These are phyloP conservation scores for Neoboletus subvelutipes DNA, from an alignment of 768 basidiomycete species.

Conservation along the genomic window DNA sequence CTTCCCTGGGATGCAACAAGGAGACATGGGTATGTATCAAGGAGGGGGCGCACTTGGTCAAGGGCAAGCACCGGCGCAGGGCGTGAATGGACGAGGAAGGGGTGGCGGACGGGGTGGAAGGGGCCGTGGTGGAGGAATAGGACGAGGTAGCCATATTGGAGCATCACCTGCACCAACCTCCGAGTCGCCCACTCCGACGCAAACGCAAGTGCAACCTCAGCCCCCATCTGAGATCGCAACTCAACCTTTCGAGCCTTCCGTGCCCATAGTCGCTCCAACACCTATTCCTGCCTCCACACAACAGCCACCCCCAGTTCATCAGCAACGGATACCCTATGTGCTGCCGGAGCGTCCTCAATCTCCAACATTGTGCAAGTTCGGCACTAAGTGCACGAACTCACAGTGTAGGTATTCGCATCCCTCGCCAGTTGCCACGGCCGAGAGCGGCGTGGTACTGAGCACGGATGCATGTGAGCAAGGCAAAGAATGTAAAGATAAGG, in stretches of 20 bases:
- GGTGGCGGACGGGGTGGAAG: conserved; percentile 49
- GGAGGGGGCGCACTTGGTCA: conserved; percentile 30
- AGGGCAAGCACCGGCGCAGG: conserved; percentile 16
- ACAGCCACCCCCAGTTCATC: conserved; percentile 12
- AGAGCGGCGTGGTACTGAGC: conserved; percentile 92
- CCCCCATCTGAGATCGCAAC: conserved; percentile 11
- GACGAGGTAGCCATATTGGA: conserved; percentile 42
- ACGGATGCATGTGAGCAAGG: conserved; percentile 92
- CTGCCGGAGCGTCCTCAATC: conserved; percentile 81
- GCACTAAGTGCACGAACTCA: conserved; percentile 85
- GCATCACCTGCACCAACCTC: conserved; percentile 23
- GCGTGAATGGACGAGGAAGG: conserved; percentile 41
- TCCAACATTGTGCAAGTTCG: conserved; percentile 92
- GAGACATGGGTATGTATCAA: conserved; percentile 48
- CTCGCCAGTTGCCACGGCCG: conserved; percentile 92
- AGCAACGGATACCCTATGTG: conserved; percentile 47
- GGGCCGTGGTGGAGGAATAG: conserved; percentile 40
- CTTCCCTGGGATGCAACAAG: conserved; percentile 59
- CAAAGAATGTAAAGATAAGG: conserved; percentile 87
- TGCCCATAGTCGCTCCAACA: conserved; percentile 26
- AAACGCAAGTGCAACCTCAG: conserved; percentile 23
- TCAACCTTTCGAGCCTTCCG: conserved; percentile 8
- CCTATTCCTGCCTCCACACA: conserved; percentile 27
- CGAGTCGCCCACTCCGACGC: conserved; percentile 18
- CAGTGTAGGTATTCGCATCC: conserved; percentile 93